A percentile compares a stretch with the other conserved stretches of the same genome.
These are phyloP conservation scores for Angomonas ambiguus DNA, from an alignment of 208 protist species.

Conservation along the genomic window DNA sequence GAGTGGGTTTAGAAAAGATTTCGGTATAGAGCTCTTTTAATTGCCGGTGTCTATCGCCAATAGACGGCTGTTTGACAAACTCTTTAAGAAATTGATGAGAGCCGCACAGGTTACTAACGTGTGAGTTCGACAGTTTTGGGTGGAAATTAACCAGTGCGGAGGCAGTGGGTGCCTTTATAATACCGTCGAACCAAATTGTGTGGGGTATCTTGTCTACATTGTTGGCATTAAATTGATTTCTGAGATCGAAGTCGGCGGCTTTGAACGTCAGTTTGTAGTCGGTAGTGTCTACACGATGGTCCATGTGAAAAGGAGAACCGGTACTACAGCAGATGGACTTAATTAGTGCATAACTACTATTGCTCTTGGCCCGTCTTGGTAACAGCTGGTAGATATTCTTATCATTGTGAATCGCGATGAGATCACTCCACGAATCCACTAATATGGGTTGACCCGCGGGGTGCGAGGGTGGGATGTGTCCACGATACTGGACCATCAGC, in stretches of 20 bases:
- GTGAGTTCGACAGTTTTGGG: conserved; percentile 38
- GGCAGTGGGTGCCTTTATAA: conserved; percentile 54
- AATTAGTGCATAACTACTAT: conserved; percentile 69
- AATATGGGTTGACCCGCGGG: conserved; percentile 71
- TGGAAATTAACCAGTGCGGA: conserved; percentile 63
- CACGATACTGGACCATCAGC: conserved; percentile 65
- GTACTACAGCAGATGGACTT: conserved; percentile 69
- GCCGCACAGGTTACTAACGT: conserved; percentile 64
- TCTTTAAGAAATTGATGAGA: conserved; percentile 60
- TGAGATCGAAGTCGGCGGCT: conserved; percentile 59
- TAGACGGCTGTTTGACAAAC: conserved; percentile 50
- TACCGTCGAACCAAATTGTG: conserved; percentile 78
- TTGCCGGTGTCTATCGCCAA: conserved; percentile 78
- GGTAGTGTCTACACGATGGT: conserved; percentile 75
- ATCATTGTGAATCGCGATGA: conserved; percentile 61
- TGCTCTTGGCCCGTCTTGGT: conserved; percentile 68
- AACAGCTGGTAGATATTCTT: conserved; percentile 80
- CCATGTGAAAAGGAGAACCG: conserved; percentile 82
- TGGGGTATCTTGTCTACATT: conserved; percentile 62
- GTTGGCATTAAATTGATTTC: conserved; percentile 70
- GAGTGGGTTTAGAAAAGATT: conserved; percentile 47
- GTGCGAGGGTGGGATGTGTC: conserved; percentile 64
- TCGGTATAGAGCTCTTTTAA: conserved; percentile 55
- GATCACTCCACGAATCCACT: conserved; percentile 74
- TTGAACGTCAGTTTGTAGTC: conserved; percentile 87